Evolutionary conservation across 805 yeast species (phyloP), one percentile per base, ranked within the genome.

Genomic region (Cyberlindnera maritima): DNA sequence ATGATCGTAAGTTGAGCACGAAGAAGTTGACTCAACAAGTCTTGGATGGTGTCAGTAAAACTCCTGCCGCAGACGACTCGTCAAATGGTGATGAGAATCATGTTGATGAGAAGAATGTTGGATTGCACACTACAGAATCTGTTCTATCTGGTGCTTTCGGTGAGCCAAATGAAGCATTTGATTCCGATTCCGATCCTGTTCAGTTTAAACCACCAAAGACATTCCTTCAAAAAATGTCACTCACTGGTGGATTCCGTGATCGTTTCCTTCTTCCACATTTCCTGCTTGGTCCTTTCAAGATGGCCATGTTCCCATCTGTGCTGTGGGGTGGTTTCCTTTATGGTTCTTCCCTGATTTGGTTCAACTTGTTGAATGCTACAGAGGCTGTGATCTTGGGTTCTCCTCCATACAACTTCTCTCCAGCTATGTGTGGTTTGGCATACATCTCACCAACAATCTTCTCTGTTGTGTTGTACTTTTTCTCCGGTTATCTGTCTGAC

Each of bases 301-400:
- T 73, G 71, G 62, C 68, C 4, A 67, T 68, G 38, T 69, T 75
- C 47, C 85, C 87, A 3, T 69, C 76, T 13, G 79, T 82, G 3
- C 57, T 80, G n/a, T 83, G 79, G 72, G 73, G 77, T n/a, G 85
- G 85, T 1, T 68, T 78, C 52, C 61, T 72, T 17, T 76, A 76
- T 50, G 83, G 83, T 10, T 60, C 72, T 7, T 68, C 77, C 4
- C 62, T 76, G 19, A 68, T 71, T 44, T 76, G 77, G 75, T 75
- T 73, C 57, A 67, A 73, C 39, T 67, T 77, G 43, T 62, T 75
- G 48, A 76, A 76, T 47, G 80, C 72, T n/a, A 78, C 83, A 0
- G 74, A 68, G 35, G 65, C 79, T 4, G 48, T 64, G 17, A 66
- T 77, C 34, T 56, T 76, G 25, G 61, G 72, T 26, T 74, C 66